phyloP scores from a whole-genome alignment of 2,329 filamentous ascomycete genomes.

The Drechslerella dactyloides region DNA sequence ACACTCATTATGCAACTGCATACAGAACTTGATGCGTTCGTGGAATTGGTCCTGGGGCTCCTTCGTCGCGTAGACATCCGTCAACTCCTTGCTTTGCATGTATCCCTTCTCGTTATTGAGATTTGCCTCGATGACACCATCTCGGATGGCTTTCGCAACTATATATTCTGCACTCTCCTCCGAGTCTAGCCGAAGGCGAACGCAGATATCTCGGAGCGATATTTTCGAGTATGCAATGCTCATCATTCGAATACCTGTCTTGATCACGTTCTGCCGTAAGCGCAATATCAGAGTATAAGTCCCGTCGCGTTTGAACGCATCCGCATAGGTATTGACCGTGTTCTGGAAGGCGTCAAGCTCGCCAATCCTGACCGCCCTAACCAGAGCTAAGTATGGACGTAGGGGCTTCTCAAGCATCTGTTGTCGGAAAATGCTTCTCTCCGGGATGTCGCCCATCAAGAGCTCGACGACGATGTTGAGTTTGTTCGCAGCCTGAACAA shows the following conservation, averaged over 20 bases:
- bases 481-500: conserved; percentile 95
- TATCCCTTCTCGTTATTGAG: conserved; percentile 92
- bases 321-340: conserved; percentile 78
- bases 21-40: conserved; percentile 89
- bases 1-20: conserved; percentile 93
- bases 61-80: conserved; percentile 92
- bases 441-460: conserved; percentile 97
- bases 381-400: conserved; percentile 89
- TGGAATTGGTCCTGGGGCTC: conserved; percentile 98
- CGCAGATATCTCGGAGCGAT: conserved; percentile 94
- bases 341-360: conserved; percentile 92
- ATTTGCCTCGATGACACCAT: conserved; percentile 94
- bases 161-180: conserved; percentile 99
- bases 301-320: conserved; percentile 87
- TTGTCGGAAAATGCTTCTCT: conserved; percentile 91
- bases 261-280: conserved; percentile 97
- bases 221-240: conserved; percentile 97
- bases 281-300: conserved; percentile 96
- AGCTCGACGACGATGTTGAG: conserved; percentile 95
- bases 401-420: conserved; percentile 83
- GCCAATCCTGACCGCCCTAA: conserved; percentile 94
- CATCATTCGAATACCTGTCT: conserved; percentile 99
- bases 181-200: conserved; percentile 87
- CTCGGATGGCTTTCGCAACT: conserved; percentile 95
- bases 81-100: conserved; percentile 98